Conservation (phyloP, 805 yeast species). For the Yamadazyma olivae region DNA sequence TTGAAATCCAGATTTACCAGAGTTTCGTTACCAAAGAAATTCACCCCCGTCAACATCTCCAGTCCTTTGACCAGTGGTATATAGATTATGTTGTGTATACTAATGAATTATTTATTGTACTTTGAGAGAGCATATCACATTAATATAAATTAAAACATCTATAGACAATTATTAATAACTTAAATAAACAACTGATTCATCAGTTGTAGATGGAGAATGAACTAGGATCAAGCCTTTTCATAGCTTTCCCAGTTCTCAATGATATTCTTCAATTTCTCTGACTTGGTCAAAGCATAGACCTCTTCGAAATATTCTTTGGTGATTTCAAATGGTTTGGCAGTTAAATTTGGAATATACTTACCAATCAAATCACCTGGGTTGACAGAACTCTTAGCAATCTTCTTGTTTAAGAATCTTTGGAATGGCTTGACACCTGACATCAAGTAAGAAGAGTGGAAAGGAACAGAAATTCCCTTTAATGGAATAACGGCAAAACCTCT, state of each 20-base stretch:
- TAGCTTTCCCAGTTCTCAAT: conserved; percentile 95
- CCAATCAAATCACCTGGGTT: conserved; percentile 91
- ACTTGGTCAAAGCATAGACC: conserved; percentile 86
- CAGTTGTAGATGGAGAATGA: no score
- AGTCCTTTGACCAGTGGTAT: conserved; percentile 50
- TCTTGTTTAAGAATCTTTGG: conserved; percentile 95
- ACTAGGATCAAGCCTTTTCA: conserved; percentile 46
- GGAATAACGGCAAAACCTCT: conserved; percentile 99
- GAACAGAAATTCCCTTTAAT: conserved; percentile 98
- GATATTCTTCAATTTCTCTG: conserved; percentile 85
- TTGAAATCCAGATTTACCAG: conserved; percentile 78
- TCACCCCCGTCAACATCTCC: conserved; percentile 83
- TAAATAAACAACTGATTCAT: no score
- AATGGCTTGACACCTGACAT: conserved; percentile 99
- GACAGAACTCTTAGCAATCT: conserved; percentile 91
- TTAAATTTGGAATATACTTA: conserved; percentile 97
- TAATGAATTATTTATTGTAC: not conserved
- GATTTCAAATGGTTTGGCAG: conserved; percentile 95
- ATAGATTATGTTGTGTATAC: no score
- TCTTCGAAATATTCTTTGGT: conserved; percentile 97
- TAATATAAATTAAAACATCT: conserved; percentile 2
- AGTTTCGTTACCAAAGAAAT: conserved; percentile 86
- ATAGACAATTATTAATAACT: not conserved
- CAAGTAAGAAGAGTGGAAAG: conserved; percentile 98
- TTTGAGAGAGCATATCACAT: no score